Percentiles rank a stretch among this genome's conserved stretches.
phyloP scores from a whole-genome alignment of 2,329 filamentous ascomycete species.

The Bipolaris sorokiniana region DNA sequence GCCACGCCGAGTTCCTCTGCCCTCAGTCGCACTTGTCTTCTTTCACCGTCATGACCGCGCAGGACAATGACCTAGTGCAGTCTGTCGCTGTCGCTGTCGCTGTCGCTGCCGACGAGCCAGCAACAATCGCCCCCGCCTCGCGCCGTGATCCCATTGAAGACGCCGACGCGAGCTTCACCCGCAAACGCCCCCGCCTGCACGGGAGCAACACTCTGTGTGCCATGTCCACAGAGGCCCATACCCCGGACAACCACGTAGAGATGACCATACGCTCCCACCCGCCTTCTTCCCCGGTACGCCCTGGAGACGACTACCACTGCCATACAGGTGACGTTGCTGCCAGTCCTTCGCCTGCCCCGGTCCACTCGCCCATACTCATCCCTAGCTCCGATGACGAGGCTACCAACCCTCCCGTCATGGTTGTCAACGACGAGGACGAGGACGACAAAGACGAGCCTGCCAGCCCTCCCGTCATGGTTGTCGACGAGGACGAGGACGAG shows the following conservation, averaged over 20 bases:
- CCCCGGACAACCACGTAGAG: slow-evolving; percentile 39
- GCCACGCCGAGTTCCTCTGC: slow-evolving; percentile 25
- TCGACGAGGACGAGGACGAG: slow-evolving; percentile 41
- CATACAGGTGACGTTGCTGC: slow-evolving; percentile 14
- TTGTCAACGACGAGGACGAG: slow-evolving; percentile 47
- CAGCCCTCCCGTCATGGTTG: slow-evolving; percentile 49
- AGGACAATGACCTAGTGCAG: slow-evolving; percentile 44
- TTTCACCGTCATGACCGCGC: slow-evolving; percentile 43
- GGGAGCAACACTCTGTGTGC: slow-evolving; percentile 40
- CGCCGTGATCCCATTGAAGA: slow-evolving; percentile 54
- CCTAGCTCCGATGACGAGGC: slow-evolving; percentile 22
- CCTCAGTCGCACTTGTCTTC: slow-evolving; percentile 21
- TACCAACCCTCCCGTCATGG: slow-evolving; percentile 47
- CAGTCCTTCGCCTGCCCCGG: slow-evolving; percentile 12
- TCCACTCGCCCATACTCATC: slow-evolving; percentile 23
- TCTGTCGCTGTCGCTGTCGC: slow-evolving; percentile 36
- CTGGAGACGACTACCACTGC: slow-evolving; percentile 22
- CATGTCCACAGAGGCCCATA: slow-evolving; percentile 38
- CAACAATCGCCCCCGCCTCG: slow-evolving; percentile 40
- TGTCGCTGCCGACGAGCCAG: slow-evolving; percentile 39
- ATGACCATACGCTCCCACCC: slow-evolving; percentile 50
- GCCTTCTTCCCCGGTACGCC: slow-evolving; percentile 33
- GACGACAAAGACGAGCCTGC: slow-evolving; percentile 28
- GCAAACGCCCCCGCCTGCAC: slow-evolving; percentile 55
- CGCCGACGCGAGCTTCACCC: slow-evolving; percentile 52